A percentile compares a stretch with the other conserved stretches of the same genome.
phyloP scores from a whole-genome alignment of 192 early-diverging fungal genomes.

The Chytriomyces sp. region DNA sequence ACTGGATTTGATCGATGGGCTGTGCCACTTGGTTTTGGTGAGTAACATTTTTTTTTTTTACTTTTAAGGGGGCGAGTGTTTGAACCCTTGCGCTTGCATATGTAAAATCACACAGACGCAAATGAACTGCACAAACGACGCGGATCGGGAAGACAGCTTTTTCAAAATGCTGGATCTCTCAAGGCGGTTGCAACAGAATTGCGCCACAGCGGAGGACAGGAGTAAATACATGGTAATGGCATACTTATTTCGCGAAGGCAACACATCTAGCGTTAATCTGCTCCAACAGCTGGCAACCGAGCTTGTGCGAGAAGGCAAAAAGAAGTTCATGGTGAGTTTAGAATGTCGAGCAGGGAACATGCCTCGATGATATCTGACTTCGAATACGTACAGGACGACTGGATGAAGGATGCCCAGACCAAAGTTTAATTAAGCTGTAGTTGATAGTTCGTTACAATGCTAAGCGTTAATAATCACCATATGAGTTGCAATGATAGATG shows the following conservation, averaged over 20 bases:
- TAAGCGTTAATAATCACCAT: too few relatives aligned
- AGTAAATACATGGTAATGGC: not conserved
- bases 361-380: too few relatives aligned
- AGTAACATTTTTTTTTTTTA: not conserved
- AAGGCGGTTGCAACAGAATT: not conserved
- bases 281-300: not conserved
- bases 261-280: too few relatives aligned
- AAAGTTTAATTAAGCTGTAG: not conserved
- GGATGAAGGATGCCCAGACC: not conserved
- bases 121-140: not conserved
- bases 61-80: not conserved
- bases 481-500: too few relatives aligned
- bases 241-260: not conserved
- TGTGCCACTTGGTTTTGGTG: not conserved
- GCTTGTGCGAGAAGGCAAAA: not conserved
- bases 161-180: not conserved
- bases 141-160: not conserved
- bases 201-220: not conserved
- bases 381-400: not conserved
- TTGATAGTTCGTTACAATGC: too few relatives aligned
- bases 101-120: not conserved
- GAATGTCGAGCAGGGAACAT: too few relatives aligned
- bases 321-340: not conserved
- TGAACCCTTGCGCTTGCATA: not conserved
- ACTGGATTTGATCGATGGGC: not conserved